Evolutionary conservation across 164 flowering plant genomes (phyloP).

Genomic region (Tinospora cordifolia): DNA sequence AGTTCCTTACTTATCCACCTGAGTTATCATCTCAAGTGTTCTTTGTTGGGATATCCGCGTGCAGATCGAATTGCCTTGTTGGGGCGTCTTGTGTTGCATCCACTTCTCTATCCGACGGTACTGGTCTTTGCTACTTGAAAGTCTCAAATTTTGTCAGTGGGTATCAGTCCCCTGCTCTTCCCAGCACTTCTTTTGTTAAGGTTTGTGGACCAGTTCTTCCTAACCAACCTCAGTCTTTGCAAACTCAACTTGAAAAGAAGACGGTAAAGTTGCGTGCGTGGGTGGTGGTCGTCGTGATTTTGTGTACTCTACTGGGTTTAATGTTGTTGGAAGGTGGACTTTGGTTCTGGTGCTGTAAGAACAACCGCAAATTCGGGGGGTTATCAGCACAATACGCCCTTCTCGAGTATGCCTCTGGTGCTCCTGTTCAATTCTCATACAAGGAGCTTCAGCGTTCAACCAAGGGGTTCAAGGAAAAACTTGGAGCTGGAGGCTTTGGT

Average conservation of each 20-base stretch:
- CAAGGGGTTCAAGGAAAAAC: slow-evolving; percentile 33
- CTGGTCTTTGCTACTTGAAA: slow-evolving; percentile 59
- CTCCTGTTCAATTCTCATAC: slow-evolving; percentile 34
- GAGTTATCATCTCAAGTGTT: slow-evolving; percentile 39
- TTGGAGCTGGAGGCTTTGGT: slow-evolving; percentile 36
- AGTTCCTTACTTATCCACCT: slow-evolving; percentile 56
- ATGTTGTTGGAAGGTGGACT: slow-evolving; percentile 22
- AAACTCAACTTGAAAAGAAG: background rate
- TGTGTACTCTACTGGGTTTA: slow-evolving; percentile 16
- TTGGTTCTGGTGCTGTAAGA: slow-evolving; percentile 30
- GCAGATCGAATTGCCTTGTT: slow-evolving; percentile 50
- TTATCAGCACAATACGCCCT: slow-evolving; percentile 29
- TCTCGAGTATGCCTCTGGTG: slow-evolving; percentile 39
- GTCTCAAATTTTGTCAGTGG: slow-evolving; percentile 46
- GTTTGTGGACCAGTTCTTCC: slow-evolving; percentile 49
- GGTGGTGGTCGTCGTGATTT: slow-evolving; percentile 18
- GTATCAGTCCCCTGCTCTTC: slow-evolving; percentile 52
- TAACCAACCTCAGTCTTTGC: slow-evolving; percentile 20
- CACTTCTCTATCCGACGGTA: slow-evolving; percentile 58
- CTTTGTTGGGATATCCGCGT: slow-evolving; percentile 39
- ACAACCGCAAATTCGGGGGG: slow-evolving; percentile 22
- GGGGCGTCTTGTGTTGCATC: slow-evolving; percentile 54
- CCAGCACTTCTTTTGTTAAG: slow-evolving; percentile 69
- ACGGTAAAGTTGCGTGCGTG: slow-evolving; percentile 11
- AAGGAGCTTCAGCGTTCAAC: slow-evolving; percentile 33